These are phyloP conservation scores for Trichothecium roseum DNA, from an alignment of 2,329 filamentous ascomycete species.

Conservation along the genomic window DNA sequence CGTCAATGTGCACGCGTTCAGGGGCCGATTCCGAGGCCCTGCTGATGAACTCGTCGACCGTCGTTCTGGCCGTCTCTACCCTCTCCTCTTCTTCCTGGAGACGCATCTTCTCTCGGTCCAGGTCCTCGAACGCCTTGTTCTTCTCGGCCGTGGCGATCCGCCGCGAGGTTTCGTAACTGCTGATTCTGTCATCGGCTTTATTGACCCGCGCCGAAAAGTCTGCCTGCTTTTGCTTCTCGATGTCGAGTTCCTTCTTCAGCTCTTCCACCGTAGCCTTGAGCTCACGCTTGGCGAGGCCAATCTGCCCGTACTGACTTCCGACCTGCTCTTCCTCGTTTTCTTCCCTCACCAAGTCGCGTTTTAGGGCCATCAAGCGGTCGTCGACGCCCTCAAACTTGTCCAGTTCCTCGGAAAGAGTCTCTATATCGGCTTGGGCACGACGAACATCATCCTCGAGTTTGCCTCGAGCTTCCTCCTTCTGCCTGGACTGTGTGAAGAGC, in stretches of 20 bases:
- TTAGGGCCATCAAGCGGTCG: constrained; percentile 50
- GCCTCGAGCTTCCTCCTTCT: constrained; percentile 25
- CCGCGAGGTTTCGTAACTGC: constrained; percentile 35
- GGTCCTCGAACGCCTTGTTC: constrained; percentile 44
- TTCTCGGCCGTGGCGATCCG: constrained; percentile 47
- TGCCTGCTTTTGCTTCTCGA: constrained; percentile 18
- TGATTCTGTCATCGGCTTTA: constrained; percentile 46
- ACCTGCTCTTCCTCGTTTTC: constrained; percentile 38
- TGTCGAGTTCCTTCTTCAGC: constrained; percentile 21
- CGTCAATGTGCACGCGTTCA: constrained; percentile 49
- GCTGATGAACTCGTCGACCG: constrained; percentile 41
- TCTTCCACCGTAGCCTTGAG: constrained; percentile 32
- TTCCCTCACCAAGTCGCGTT: constrained; percentile 43
- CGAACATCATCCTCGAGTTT: constrained; percentile 45
- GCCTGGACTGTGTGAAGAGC: constrained; percentile 24
- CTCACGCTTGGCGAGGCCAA: constrained; percentile 36
- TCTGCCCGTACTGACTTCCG: constrained; percentile 44
- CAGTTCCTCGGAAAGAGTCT: constrained; percentile 43
- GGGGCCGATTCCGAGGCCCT: constrained; percentile 44
- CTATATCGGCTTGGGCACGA: constrained; percentile 47
- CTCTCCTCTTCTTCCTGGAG: constrained; percentile 17
- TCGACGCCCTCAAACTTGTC: constrained; percentile 60
- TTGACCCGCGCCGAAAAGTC: constrained; percentile 34
- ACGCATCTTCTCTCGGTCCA: constrained; percentile 40
- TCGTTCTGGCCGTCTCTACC: constrained; percentile 11